phyloP scores from a whole-genome alignment of 345 rosid species.

The Linum trigynum region DNA sequence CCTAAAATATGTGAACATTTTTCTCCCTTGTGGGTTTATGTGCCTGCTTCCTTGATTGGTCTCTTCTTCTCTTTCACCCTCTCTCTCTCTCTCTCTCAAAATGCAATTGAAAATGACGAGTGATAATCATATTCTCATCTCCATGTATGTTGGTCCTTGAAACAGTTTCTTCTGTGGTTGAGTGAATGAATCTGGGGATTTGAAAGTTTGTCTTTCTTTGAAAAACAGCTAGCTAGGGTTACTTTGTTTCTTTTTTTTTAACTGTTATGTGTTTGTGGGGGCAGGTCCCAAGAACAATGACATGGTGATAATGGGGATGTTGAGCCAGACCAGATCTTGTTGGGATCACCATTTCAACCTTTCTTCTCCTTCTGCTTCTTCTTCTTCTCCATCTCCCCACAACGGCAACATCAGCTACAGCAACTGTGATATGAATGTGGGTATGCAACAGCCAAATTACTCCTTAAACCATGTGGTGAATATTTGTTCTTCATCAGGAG shows the following conservation, averaged over 20 bases:
- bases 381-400: not conserved
- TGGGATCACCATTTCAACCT: slow-evolving; percentile 18
- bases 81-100: not conserved
- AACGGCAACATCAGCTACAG: slow-evolving; percentile 13
- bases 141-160: slow-evolving; percentile 17
- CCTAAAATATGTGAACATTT: not conserved
- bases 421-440: slow-evolving; percentile 12
- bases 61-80: not conserved
- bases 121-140: not conserved
- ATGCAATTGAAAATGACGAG: not conserved
- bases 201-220: slow-evolving; percentile 5
- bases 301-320: slow-evolving; percentile 32
- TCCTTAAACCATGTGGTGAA: slow-evolving; percentile 9
- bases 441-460: slow-evolving; percentile 33
- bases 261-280: slow-evolving; percentile 1
- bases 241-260: not conserved
- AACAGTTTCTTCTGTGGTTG: not conserved
- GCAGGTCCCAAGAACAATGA: slow-evolving; percentile 35
- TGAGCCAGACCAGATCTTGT: slow-evolving; percentile 30
- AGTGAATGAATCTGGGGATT: not conserved
- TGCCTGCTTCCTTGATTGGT: slow-evolving; percentile 13
- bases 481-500: slow-evolving; percentile 8
- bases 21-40: slow-evolving; percentile 18
- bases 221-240: too few relatives aligned
- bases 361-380: not conserved